A percentile compares a stretch with the other conserved stretches of the same genome.
phyloP scores from a whole-genome alignment of 2,329 filamentous ascomycete species.

The Aspergillus floridensis region DNA sequence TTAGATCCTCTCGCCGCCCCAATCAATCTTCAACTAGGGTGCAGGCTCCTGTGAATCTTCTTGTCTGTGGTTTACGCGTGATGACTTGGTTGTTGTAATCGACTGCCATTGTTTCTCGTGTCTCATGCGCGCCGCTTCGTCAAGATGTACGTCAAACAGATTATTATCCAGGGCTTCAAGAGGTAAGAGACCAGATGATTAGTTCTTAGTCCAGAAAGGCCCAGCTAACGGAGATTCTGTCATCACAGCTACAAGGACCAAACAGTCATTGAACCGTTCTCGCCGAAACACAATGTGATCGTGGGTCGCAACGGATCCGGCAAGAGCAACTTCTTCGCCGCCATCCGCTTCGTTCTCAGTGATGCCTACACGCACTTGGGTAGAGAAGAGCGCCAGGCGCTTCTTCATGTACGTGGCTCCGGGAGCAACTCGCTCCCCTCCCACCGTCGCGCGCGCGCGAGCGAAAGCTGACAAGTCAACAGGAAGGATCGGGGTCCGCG shows the following conservation, averaged over 20 bases:
- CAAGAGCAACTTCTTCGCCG: slow-evolving; percentile 99
- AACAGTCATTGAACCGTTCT: slow-evolving; percentile 97
- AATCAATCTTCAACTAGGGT: neutral
- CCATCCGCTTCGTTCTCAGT: slow-evolving; percentile 95
- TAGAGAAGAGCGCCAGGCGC: slow-evolving; percentile 88
- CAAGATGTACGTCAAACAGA: slow-evolving; percentile 98
- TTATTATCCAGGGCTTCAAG: slow-evolving; percentile 99
- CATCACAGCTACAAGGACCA: slow-evolving; percentile 91
- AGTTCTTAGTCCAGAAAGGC: slow-evolving; percentile 75
- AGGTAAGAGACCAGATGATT: slow-evolving; percentile 58
- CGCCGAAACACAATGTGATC: slow-evolving; percentile 94
- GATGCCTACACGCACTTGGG: slow-evolving; percentile 97
- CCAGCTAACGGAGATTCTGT: slow-evolving; percentile 16
- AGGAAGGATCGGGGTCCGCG: slow-evolving; percentile 92
- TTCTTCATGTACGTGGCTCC: slow-evolving; percentile 66
- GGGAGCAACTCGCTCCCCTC: neutral
- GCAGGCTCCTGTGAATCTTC: slow-evolving; percentile 4
- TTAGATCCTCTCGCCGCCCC: neutral
- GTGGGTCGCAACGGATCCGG: slow-evolving; percentile 98
- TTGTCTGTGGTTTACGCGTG: slow-evolving; percentile 22
- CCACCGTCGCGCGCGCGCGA: neutral
- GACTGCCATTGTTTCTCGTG: slow-evolving; percentile 24
- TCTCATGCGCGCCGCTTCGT: slow-evolving; percentile 25
- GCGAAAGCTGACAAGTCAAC: slow-evolving; percentile 28
- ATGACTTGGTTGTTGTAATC: slow-evolving; percentile 28